These are phyloP conservation scores for Ascochyta rabiei DNA, from an alignment of 2,329 filamentous ascomycete genomes.

Conservation along the genomic window DNA sequence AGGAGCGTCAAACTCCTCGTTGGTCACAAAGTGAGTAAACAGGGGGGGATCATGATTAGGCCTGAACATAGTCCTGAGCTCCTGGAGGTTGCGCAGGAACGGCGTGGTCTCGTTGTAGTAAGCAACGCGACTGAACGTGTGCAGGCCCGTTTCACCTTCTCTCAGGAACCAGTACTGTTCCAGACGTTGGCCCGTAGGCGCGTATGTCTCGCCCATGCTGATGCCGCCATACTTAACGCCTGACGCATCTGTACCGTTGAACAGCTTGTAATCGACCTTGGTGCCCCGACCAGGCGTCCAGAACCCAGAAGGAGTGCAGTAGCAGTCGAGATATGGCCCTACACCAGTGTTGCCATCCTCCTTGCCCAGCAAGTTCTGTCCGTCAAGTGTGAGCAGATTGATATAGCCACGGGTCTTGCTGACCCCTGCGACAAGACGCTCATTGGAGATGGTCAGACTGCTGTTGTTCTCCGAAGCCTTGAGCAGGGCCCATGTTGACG, in stretches of 20 bases:
- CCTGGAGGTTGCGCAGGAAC: slow-evolving; percentile 62
- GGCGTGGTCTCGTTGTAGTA: slow-evolving; percentile 65
- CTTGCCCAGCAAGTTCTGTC: slow-evolving; percentile 41
- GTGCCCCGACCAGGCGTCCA: slow-evolving; percentile 60
- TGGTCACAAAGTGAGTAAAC: slow-evolving; percentile 59
- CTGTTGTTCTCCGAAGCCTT: slow-evolving; percentile 25
- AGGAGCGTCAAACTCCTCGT: slow-evolving; percentile 61
- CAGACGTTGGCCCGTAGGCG: slow-evolving; percentile 61
- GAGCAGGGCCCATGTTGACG: slow-evolving; percentile 22
- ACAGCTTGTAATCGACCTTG: slow-evolving; percentile 54
- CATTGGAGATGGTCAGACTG: slow-evolving; percentile 51
- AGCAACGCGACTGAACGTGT: slow-evolving; percentile 61
- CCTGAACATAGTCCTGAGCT: slow-evolving; percentile 65
- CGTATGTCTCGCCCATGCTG: slow-evolving; percentile 64
- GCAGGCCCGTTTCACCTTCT: slow-evolving; percentile 61
- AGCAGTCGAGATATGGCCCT: slow-evolving; percentile 46
- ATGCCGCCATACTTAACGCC: slow-evolving; percentile 63
- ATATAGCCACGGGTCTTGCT: slow-evolving; percentile 53
- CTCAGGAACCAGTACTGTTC: slow-evolving; percentile 69
- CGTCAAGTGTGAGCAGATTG: slow-evolving; percentile 53
- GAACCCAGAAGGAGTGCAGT: slow-evolving; percentile 53
- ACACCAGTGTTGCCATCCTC: slow-evolving; percentile 31
- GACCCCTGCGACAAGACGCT: slow-evolving; percentile 53
- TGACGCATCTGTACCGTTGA: slow-evolving; percentile 54
- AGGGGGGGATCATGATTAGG: slow-evolving; percentile 54